Evolutionary conservation across 2,329 filamentous ascomycete genomes (phyloP).

Genomic region (Epichloe elymi): DNA sequence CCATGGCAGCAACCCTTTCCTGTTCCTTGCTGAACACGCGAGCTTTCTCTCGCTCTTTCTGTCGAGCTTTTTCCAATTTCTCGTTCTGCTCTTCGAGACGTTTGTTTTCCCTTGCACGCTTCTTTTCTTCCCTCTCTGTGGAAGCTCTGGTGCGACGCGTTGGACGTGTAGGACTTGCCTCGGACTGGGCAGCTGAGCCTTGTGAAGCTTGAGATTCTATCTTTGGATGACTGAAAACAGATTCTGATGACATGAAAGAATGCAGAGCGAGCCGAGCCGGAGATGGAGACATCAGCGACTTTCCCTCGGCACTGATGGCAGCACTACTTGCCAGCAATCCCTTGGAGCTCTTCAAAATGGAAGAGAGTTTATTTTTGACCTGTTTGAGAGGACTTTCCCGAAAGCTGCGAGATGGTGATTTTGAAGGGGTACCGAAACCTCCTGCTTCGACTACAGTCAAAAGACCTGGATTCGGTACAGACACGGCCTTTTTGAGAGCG

Average conservation of each 20-base stretch:
- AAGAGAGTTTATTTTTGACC: slow-evolving; percentile 85
- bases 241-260: slow-evolving; percentile 34
- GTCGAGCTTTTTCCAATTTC: slow-evolving; percentile 53
- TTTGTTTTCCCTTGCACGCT: slow-evolving; percentile 51
- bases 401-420: slow-evolving; percentile 42
- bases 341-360: slow-evolving; percentile 77
- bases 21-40: slow-evolving; percentile 44
- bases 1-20: slow-evolving; percentile 38
- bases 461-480: slow-evolving; percentile 42
- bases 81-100: slow-evolving; percentile 45
- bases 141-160: slow-evolving; percentile 43
- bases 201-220: slow-evolving; percentile 11
- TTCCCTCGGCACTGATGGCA: slow-evolving; percentile 50
- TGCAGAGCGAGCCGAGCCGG: slow-evolving; percentile 31
- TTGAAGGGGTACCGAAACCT: slow-evolving; percentile 34
- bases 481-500: slow-evolving; percentile 44
- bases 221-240: slow-evolving; percentile 21
- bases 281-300: slow-evolving; percentile 43
- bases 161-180: slow-evolving; percentile 29
- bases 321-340: slow-evolving; percentile 71
- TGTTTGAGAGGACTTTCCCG: slow-evolving; percentile 76
- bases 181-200: slow-evolving; percentile 8
- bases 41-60: slow-evolving; percentile 59
- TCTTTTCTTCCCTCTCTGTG: slow-evolving; percentile 49
- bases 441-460: slow-evolving; percentile 33